Evolutionary conservation across 768 basidiomycete species (phyloP).

Genomic region (Hydnum rufescens): DNA sequence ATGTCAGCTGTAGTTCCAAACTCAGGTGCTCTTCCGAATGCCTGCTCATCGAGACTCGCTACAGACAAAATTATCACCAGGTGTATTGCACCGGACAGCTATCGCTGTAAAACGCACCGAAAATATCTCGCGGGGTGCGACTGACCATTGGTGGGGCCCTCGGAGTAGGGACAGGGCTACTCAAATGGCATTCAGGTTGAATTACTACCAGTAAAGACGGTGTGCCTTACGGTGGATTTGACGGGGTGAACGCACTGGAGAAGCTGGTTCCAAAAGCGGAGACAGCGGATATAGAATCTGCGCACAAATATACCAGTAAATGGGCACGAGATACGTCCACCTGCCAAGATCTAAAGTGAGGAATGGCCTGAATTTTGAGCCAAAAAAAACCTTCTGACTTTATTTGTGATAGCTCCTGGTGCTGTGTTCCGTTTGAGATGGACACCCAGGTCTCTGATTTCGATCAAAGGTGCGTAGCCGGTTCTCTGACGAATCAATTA

Average conservation of each 20-base stretch:
- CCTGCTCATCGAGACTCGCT: slow-evolving; percentile 49
- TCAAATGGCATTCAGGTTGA: too few species aligned
- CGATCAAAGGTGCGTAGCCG: slow-evolving; percentile 1
- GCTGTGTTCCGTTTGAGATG: neutral
- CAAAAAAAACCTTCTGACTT: neutral
- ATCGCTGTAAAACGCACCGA: slow-evolving; percentile 13
- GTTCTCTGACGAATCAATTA: neutral
- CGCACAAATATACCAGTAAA: slow-evolving; percentile 49
- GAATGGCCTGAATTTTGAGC: neutral
- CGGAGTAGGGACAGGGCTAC: neutral
- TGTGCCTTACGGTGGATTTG: slow-evolving; percentile 2
- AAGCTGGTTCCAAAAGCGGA: slow-evolving; percentile 36
- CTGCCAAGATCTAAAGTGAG: slow-evolving; percentile 13
- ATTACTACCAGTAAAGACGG: too few species aligned
- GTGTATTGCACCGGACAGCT: neutral
- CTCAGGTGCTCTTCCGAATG: slow-evolving; percentile 57
- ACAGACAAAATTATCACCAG: neutral
- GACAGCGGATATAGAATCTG: slow-evolving; percentile 49
- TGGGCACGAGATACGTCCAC: slow-evolving; percentile 32
- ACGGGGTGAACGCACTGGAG: slow-evolving; percentile 19
- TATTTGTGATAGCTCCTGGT: neutral
- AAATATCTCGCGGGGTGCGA: slow-evolving; percentile 10
- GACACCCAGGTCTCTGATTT: neutral
- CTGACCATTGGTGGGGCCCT: neutral
- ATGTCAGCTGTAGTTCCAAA: slow-evolving; percentile 68